Evolutionary conservation across 495 filamentous ascomycete genomes (phyloP), one percentile per base, ranked within the genome.

Genomic region (Neurospora sp.): DNA sequence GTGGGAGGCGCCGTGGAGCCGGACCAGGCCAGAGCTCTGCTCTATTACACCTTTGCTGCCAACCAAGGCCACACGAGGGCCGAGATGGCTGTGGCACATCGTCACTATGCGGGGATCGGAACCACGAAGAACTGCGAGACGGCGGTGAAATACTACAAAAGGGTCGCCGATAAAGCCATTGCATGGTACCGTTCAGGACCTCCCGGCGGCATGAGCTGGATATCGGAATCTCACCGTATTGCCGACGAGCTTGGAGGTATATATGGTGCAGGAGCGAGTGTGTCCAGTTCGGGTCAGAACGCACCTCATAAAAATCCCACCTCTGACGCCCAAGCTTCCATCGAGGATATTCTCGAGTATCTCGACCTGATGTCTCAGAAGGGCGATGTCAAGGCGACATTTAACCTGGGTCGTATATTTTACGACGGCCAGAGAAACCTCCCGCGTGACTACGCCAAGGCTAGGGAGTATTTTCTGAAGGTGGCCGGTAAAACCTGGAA

Each of bases 21-120:
- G 37, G 94, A 99, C 78, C 96, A 97, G 82, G 96, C 94, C 23
- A 94, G 93, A 81, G 93, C 96, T 9, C 85, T 98, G 73, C 84
- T 97, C 73, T 98, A 98, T 80, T 94, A 98, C 80, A 96, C 94
- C 10, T 97, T 97, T 79, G 94, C 96, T 1, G 96, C 96, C 3
- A 88, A 94, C 76, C 88, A 86, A 42, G 94, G 94, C 37, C 89
- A 96, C 77, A 93, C 91, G 20, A 88, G 89, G 72, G 93, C 95
- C 16, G 91, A 99, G 83, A 98, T 99, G 96, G 94, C 94, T 1
- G 85, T 95, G 12, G 96, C 93, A 14, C 96, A 93, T 78, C 89
- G 96, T 70, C 90, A 97, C 80, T 89, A 94, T 76, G 88, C 88
- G 7, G 96, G 96, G 3, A 94, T 99, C 71, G 93, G 92, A 1